Conservation (phyloP, 441 rosid species). For the Theobroma grandiflorum region DNA sequence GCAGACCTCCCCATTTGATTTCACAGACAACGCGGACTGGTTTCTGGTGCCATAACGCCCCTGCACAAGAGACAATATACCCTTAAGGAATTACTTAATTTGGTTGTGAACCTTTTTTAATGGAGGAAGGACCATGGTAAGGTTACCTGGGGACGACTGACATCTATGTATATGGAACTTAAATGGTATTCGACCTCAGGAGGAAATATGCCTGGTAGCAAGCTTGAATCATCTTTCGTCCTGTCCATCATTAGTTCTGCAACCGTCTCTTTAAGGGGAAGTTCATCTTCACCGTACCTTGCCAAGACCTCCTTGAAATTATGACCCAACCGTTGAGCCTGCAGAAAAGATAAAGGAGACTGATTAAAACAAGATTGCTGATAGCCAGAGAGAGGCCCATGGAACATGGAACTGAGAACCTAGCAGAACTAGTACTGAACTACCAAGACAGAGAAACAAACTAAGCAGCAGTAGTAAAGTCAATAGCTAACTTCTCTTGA, state of each 20-base stretch:
- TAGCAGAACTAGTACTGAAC: not conserved
- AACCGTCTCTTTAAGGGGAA: constrained; percentile 59
- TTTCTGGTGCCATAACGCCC: constrained; percentile 79
- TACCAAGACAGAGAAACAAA: not conserved
- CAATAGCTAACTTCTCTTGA: not conserved
- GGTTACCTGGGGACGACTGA: constrained; percentile 42
- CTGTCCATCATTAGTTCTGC: constrained; percentile 64
- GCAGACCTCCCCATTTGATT: constrained; percentile 49
- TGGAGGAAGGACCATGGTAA: not conserved
- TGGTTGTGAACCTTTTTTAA: not conserved
- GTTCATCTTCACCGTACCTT: constrained; percentile 43
- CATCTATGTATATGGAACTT: constrained; percentile 73
- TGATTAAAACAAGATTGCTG: not conserved
- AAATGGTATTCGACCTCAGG: constrained; percentile 48
- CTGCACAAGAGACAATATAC: constrained; percentile 31
- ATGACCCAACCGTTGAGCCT: constrained; percentile 63
- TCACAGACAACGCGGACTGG: constrained; percentile 59
- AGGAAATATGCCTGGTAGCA: constrained; percentile 52
- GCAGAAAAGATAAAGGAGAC: not conserved
- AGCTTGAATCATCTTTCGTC: constrained; percentile 50
- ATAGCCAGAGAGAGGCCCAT: not conserved
- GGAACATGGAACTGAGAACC: not conserved
- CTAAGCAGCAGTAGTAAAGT: not conserved
- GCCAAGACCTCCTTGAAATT: constrained; percentile 48
- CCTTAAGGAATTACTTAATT: not conserved